These are phyloP conservation scores for Neurospora sp. DNA, from an alignment of 495 filamentous ascomycete genomes.

Conservation along the genomic window DNA sequence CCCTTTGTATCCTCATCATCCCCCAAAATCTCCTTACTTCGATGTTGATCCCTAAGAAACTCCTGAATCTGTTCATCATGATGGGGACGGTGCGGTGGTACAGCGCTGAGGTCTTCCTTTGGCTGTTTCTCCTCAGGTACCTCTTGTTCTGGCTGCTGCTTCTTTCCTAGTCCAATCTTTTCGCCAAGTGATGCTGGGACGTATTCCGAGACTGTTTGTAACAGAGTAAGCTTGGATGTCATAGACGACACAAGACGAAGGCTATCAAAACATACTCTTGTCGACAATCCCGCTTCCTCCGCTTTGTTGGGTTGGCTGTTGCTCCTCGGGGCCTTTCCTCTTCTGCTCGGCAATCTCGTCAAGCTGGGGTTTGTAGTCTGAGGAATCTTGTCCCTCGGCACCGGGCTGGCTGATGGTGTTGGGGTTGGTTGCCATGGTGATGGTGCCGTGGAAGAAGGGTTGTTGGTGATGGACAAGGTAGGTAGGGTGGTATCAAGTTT, in stretches of 20 bases:
- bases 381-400: not conserved
- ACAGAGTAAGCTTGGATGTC: not conserved
- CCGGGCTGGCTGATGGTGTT: not conserved
- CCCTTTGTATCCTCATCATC: not conserved
- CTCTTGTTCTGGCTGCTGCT: not conserved
- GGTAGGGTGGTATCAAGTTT: not conserved
- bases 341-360: constrained; percentile 14
- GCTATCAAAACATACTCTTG: constrained; percentile 12
- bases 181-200: constrained; percentile 14
- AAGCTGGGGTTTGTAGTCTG: constrained; percentile 19
- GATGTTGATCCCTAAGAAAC: constrained; percentile 28
- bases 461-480: not conserved
- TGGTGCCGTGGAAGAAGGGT: not conserved
- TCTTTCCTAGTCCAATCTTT: constrained; percentile 8
- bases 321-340: not conserved
- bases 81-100: constrained; percentile 20
- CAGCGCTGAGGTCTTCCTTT: not conserved
- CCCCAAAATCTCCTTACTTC: constrained; percentile 12
- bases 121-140: not conserved
- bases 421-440: not conserved
- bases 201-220: constrained; percentile 14
- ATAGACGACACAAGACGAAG: not conserved
- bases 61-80: constrained; percentile 26
- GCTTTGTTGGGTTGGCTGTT: not conserved
- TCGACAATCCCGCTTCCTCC: constrained; percentile 10